These are phyloP conservation scores for Phialophora verrucosa DNA, from an alignment of 2,329 filamentous ascomycete species.

Conservation along the genomic window DNA sequence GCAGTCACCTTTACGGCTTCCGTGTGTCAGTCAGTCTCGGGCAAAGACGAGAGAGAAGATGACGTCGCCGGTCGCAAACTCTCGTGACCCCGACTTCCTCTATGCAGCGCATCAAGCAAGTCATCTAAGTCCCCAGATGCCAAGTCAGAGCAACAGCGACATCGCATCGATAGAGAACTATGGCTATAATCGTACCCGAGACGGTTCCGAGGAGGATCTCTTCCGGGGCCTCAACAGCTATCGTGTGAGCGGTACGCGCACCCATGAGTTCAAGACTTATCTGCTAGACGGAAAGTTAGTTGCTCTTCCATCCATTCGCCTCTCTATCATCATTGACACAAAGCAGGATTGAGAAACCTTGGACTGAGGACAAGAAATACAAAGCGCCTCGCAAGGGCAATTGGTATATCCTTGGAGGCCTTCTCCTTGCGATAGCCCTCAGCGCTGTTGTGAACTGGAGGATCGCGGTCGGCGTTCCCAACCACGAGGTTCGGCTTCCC, in stretches of 20 bases:
- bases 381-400: constrained; percentile 33
- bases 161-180: constrained; percentile 32
- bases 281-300: constrained; percentile 33
- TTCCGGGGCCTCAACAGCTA: constrained; percentile 30
- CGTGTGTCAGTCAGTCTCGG: constrained; percentile 28
- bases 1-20: constrained; percentile 24
- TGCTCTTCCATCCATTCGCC: constrained; percentile 28
- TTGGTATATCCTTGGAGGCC: constrained; percentile 32
- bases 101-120: constrained; percentile 26
- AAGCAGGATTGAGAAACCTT: constrained; percentile 32
- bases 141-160: constrained; percentile 29
- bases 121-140: constrained; percentile 26
- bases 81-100: constrained; percentile 26
- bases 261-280: constrained; percentile 33
- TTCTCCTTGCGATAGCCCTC: constrained; percentile 31
- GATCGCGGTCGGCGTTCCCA: constrained; percentile 32
- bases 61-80: constrained; percentile 28
- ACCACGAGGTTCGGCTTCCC: constrained; percentile 32
- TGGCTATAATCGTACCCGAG: constrained; percentile 30
- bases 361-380: constrained; percentile 33
- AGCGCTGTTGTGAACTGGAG: constrained; percentile 33
- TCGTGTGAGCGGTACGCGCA: constrained; percentile 28
- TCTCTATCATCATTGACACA: constrained; percentile 29
- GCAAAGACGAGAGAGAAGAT: constrained; percentile 28
- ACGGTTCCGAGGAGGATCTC: constrained; percentile 27